These are phyloP conservation scores for Phytopythium aichiense DNA, from an alignment of 352 stramenopile genomes.

Conservation along the genomic window DNA sequence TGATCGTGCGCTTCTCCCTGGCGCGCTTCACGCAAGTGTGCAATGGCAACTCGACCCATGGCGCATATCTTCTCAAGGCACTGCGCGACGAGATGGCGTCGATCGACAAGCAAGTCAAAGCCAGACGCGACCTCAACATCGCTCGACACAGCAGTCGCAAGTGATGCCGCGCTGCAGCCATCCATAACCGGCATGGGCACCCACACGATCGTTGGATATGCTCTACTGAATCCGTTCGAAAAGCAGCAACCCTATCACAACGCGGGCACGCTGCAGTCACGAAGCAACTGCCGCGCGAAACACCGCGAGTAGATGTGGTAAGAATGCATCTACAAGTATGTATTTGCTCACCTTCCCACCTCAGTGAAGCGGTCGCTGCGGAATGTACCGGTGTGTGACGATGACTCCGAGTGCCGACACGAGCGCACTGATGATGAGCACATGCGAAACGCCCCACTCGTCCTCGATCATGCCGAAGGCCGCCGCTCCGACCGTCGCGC, in stretches of 20 bases:
- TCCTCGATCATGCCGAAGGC: slow-evolving; percentile 63
- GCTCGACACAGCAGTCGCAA: slow-evolving; percentile 15
- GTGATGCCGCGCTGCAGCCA: neutral
- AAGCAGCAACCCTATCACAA: neutral
- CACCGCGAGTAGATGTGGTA: neutral
- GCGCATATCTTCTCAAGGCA: slow-evolving; percentile 52
- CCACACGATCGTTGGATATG: neutral
- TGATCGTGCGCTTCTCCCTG: slow-evolving; percentile 57
- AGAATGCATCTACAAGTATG: neutral
- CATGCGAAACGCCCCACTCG: slow-evolving; percentile 46
- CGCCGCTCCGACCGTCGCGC: slow-evolving; percentile 52
- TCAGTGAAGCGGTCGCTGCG: slow-evolving; percentile 35
- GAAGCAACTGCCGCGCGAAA: neutral
- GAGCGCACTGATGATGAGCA: slow-evolving; percentile 51
- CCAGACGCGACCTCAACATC: slow-evolving; percentile 41
- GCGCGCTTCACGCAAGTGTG: slow-evolving; percentile 67
- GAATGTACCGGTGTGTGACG: slow-evolving; percentile 63
- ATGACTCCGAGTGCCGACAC: slow-evolving; percentile 58
- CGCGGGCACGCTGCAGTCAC: too few species aligned
- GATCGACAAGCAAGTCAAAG: slow-evolving; percentile 53
- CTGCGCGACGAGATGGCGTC: slow-evolving; percentile 47
- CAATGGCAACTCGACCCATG: slow-evolving; percentile 49
- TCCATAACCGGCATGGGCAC: neutral
- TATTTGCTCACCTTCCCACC: neutral
- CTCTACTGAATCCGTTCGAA: neutral